phyloP scores from a whole-genome alignment of 106 monocot genomes.

The Acorus gramineus region DNA sequence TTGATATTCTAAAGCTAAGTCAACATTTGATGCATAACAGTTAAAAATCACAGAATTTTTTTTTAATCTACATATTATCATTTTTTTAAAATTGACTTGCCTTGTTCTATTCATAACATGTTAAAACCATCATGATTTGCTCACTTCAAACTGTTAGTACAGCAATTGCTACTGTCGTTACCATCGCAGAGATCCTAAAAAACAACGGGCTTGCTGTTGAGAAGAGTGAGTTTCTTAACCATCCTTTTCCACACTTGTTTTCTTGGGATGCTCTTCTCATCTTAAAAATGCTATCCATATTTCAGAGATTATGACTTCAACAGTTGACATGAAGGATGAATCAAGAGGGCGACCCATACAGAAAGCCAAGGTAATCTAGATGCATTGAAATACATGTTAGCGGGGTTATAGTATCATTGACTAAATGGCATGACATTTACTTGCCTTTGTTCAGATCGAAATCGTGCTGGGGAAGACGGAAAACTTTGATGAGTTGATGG shows the following conservation, averaged over 20 bases:
- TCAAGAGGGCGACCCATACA: constrained; percentile 52
- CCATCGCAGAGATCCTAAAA: constrained; percentile 71
- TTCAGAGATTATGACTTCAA: constrained; percentile 60
- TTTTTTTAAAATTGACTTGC: neutral
- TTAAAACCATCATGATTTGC: too few relatives aligned
- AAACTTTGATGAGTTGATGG: constrained; percentile 77
- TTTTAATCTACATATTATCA: too few relatives aligned
- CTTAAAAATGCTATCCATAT: neutral
- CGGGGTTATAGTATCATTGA: too few relatives aligned
- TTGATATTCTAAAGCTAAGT: too few relatives aligned
- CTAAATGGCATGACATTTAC: neutral
- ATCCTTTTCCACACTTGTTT: neutral
- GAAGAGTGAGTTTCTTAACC: constrained; percentile 40
- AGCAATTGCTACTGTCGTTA: constrained; percentile 82
- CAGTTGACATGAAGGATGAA: constrained; percentile 69
- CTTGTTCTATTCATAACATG: neutral
- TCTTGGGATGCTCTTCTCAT: constrained; percentile 11
- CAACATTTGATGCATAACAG: too few relatives aligned
- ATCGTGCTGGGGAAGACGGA: constrained; percentile 59
- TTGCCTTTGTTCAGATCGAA: constrained; percentile 36
- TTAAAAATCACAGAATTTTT: too few relatives aligned
- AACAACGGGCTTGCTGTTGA: constrained; percentile 72
- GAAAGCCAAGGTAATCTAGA: constrained; percentile 50
- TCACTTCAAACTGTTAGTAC: neutral
- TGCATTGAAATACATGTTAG: too few relatives aligned